Conservation (phyloP, 2,329 filamentous ascomycete species). For the Aureobasidium sp. region DNA sequence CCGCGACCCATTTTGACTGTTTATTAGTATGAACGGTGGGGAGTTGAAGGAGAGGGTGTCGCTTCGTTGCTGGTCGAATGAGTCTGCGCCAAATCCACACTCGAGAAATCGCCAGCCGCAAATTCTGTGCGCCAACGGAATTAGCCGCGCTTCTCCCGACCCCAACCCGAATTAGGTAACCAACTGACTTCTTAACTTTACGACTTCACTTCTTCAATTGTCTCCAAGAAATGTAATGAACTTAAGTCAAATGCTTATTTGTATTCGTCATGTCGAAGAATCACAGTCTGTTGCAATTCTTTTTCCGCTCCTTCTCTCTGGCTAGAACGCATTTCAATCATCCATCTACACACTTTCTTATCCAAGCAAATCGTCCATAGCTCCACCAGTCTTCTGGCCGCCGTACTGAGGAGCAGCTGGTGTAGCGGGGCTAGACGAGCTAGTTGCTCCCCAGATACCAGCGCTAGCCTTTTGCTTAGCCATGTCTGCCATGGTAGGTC, state of each 20-base stretch:
- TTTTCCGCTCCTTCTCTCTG: background rate
- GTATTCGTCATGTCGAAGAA: background rate
- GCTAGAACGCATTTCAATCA: background rate
- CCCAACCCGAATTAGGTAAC: background rate
- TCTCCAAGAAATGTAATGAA: background rate
- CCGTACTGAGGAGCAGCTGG: slow-evolving; percentile 5
- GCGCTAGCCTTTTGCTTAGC: slow-evolving; percentile 97
- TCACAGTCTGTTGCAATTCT: slow-evolving; percentile 1
- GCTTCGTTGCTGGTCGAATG: slow-evolving; percentile 15
- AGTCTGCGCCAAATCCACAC: background rate
- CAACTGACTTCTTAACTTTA: background rate
- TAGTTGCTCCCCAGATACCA: slow-evolving; percentile 81
- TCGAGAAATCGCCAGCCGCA: slow-evolving; percentile 1
- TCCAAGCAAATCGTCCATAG: slow-evolving; percentile 37
- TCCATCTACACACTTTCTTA: slow-evolving; percentile 18
- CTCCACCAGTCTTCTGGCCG: slow-evolving; percentile 19
- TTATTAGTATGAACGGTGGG: slow-evolving; percentile 16
- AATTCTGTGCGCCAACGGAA: slow-evolving; percentile 8
- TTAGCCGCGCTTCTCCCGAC: background rate
- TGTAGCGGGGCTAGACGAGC: slow-evolving; percentile 21
- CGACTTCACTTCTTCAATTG: background rate
- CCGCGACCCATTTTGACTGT: slow-evolving; percentile 30
- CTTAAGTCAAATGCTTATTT: background rate
- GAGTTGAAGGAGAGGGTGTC: slow-evolving; percentile 9
- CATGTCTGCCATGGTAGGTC: slow-evolving; percentile 80